phyloP scores from a whole-genome alignment of 108 stramenopile genomes.

The Cylindrotheca fusiformis region DNA sequence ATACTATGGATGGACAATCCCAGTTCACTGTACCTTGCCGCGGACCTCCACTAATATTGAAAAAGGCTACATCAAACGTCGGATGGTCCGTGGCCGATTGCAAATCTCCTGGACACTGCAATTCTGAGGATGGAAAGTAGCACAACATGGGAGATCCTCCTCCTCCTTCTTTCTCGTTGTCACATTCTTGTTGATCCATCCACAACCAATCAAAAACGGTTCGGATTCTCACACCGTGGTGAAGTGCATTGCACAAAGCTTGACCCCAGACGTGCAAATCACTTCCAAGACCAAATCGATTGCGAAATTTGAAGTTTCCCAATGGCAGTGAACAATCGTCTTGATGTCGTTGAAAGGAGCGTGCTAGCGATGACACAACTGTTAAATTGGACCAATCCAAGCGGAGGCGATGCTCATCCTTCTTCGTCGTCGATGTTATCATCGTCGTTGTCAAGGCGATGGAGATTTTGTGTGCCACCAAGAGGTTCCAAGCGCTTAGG shows the following conservation, averaged over 20 bases:
- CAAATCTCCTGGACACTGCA: conserved; percentile 38
- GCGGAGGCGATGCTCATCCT: conserved; percentile 18
- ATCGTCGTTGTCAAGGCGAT: background rate
- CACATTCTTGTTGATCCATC: conserved; percentile 23
- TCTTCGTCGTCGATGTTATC: background rate
- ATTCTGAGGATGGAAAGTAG: conserved; percentile 50
- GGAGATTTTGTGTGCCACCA: too few species aligned
- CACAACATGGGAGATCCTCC: conserved; percentile 38
- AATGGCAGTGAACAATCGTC: conserved; percentile 29
- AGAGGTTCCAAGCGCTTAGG: too few species aligned
- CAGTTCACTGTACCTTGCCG: background rate
- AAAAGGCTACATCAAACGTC: conserved; percentile 5
- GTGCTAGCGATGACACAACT: conserved; percentile 15
- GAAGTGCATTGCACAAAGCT: conserved; percentile 46
- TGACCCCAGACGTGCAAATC: conserved; percentile 49
- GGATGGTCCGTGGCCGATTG: conserved; percentile 8
- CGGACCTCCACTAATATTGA: conserved; percentile 2
- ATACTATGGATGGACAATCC: background rate
- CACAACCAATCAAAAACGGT: conserved; percentile 43
- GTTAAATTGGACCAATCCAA: conserved; percentile 50
- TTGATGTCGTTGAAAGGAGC: conserved; percentile 33
- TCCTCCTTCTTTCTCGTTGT: background rate
- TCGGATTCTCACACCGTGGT: conserved; percentile 19
- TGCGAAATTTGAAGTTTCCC: conserved; percentile 32
- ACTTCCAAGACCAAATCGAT: conserved; percentile 51